Base-by-base conservation (phyloP, 768 basidiomycete species). In the Auriculariales sp. region DNA sequence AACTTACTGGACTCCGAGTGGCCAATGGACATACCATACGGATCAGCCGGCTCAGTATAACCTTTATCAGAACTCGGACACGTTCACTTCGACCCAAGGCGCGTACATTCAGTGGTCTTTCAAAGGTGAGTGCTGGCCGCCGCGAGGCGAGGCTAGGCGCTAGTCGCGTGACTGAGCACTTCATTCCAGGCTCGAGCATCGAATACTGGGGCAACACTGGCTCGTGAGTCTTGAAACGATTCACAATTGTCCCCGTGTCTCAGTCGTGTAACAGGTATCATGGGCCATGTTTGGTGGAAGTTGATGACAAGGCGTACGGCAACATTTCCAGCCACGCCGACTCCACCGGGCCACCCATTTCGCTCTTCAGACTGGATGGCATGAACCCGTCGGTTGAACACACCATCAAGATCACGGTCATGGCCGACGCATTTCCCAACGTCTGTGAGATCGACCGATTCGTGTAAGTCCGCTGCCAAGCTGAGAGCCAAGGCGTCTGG, bases 401-500 rank as follows among this genome's bases (percentile, higher is more conserved):
- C 28, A 46, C 39, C 42, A 19, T 51, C 19, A 31, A 24, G 19
- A 35, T 51, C 50, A 46, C 11, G 17, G 44, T 51, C 22, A 9
- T 46, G 9, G 50, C 44, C 14, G 9, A 27, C 5, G 28, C 50
- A 5, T 46, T 31, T 24, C 50, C 50, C 11, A 51, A 51, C 28
- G 50, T 51, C 14, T 51, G 50, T 44, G 50, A 51, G 31, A 19
- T 51, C n/a, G 50, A 51, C 22, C 39, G 50, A 9, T 51, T 51
- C 14, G 50, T 51, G 50, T 45, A 30, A 14, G 44, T 19, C 22
- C 22, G 7, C 34, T 46, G 25, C 39, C 17, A 28, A 25, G 10
- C 28, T n/a, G 12, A 47, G 46, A 6, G 46, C 30, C 9, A 47
- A 47, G 17, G 19, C 49, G 24, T 27, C 17, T 25, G 6, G 22